phyloP scores from a whole-genome alignment of 768 basidiomycete species.

The Rhodocollybia butyracea region DNA sequence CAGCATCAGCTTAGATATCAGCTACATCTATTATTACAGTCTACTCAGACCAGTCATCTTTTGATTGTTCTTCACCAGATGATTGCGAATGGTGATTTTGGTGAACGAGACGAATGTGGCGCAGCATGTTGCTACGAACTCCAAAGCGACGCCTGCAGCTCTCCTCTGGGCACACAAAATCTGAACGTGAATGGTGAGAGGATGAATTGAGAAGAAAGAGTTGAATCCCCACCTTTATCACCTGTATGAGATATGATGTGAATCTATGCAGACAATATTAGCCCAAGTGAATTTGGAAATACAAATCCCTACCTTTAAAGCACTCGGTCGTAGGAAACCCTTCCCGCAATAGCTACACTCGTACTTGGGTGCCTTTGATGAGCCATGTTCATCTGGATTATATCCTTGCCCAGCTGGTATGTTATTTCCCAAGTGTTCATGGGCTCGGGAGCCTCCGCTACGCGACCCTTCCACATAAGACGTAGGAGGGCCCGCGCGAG shows the following conservation, averaged over 20 bases:
- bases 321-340: slow-evolving; percentile 55
- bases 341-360: slow-evolving; percentile 55
- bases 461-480: neutral
- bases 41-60: slow-evolving; percentile 10
- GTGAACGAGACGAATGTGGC: slow-evolving; percentile 51
- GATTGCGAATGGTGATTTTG: slow-evolving; percentile 16
- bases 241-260: slow-evolving; percentile 58
- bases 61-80: slow-evolving; percentile 9
- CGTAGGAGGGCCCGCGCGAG: neutral
- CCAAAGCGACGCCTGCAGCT: slow-evolving; percentile 56
- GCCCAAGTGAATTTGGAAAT: neutral
- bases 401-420: neutral
- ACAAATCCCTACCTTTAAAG: slow-evolving; percentile 41
- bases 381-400: neutral
- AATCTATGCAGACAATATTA: slow-evolving; percentile 34
- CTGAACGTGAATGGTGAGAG: slow-evolving; percentile 24
- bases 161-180: slow-evolving; percentile 48
- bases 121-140: slow-evolving; percentile 60
- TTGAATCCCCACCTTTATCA: slow-evolving; percentile 45
- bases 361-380: slow-evolving; percentile 28
- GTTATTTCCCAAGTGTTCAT: neutral
- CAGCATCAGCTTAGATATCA: neutral
- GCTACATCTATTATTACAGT: neutral
- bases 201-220: slow-evolving; percentile 10
- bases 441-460: neutral